These are phyloP conservation scores for Gliomastix tumulicola DNA, from an alignment of 2,329 filamentous ascomycete genomes.

Conservation along the genomic window DNA sequence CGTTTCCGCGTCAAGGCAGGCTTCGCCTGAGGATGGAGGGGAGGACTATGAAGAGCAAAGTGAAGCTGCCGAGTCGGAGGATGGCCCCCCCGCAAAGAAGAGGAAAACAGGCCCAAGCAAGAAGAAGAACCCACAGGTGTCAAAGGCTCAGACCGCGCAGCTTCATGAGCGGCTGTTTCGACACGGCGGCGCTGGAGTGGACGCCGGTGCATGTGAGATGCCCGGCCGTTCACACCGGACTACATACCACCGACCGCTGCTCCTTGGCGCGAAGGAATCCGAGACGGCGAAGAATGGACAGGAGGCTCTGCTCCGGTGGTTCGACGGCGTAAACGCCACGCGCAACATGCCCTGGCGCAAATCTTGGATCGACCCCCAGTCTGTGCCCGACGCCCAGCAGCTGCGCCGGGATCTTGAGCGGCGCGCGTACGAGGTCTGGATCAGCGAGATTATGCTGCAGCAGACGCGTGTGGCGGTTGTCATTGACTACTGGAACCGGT, in stretches of 20 bases:
- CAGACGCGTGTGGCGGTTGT: slow-evolving; percentile 58
- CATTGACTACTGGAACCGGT: slow-evolving; percentile 55
- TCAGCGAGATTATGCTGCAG: slow-evolving; percentile 62
- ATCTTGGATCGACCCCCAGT: slow-evolving; percentile 41
- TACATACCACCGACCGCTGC: slow-evolving; percentile 41
- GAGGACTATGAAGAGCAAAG: background rate
- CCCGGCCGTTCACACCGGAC: too few species aligned
- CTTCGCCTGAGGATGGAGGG: too few species aligned
- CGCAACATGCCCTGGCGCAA: slow-evolving; percentile 56
- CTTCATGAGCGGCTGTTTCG: background rate
- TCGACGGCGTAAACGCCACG: slow-evolving; percentile 34
- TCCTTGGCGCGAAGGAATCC: slow-evolving; percentile 29
- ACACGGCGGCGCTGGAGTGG: too few species aligned
- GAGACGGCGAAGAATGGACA: slow-evolving; percentile 19
- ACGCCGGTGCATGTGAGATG: too few species aligned
- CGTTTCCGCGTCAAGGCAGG: too few species aligned
- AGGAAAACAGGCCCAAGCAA: background rate
- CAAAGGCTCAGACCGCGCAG: background rate
- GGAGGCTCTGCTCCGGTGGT: slow-evolving; percentile 40
- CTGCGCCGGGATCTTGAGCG: slow-evolving; percentile 36
- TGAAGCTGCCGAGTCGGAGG: background rate
- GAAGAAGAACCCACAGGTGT: too few species aligned
- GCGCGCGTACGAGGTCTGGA: slow-evolving; percentile 60
- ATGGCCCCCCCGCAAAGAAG: background rate
- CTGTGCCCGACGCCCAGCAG: slow-evolving; percentile 15